These are phyloP conservation scores for Triticum dicoccoides DNA, from an alignment of 176 grass and related monocot species.

Conservation along the genomic window DNA sequence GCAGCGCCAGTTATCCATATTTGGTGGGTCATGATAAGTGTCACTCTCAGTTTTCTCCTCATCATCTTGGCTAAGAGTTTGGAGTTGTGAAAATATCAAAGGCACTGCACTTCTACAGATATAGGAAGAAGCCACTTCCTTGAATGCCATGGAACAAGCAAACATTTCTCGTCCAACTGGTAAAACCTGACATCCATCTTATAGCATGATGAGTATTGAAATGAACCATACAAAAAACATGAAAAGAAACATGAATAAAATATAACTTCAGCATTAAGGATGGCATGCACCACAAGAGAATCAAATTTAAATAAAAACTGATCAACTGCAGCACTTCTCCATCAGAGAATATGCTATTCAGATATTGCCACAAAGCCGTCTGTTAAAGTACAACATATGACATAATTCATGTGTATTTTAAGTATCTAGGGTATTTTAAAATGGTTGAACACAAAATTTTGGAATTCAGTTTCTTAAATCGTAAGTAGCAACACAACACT, in stretches of 20 bases:
- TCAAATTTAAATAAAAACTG: neutral
- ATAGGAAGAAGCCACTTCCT: conserved; percentile 69
- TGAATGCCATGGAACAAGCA: conserved; percentile 76
- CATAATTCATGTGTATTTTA: neutral
- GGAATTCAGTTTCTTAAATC: neutral
- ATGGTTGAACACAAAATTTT: neutral
- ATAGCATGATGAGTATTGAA: conserved; percentile 3
- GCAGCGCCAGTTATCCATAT: conserved; percentile 40
- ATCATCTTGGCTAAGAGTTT: conserved; percentile 25
- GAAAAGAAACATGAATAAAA: neutral
- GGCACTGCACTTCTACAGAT: conserved; percentile 42
- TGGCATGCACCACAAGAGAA: neutral
- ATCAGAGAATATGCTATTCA: neutral
- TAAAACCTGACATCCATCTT: conserved; percentile 52
- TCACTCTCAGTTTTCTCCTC: conserved; percentile 28
- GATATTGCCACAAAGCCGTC: neutral
- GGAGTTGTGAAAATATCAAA: conserved; percentile 49
- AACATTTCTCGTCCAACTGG: conserved; percentile 78
- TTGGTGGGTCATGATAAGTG: neutral
- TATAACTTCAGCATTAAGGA: conserved; percentile 10
- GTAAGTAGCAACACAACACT: neutral
- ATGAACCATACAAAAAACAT: neutral
- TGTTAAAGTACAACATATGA: neutral
- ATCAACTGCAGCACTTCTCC: neutral
- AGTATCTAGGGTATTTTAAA: neutral